A percentile compares a stretch with the other conserved stretches of the same genome.
phyloP scores from a whole-genome alignment of 139 green algal genomes.

The Desmodesmus armatus region DNA sequence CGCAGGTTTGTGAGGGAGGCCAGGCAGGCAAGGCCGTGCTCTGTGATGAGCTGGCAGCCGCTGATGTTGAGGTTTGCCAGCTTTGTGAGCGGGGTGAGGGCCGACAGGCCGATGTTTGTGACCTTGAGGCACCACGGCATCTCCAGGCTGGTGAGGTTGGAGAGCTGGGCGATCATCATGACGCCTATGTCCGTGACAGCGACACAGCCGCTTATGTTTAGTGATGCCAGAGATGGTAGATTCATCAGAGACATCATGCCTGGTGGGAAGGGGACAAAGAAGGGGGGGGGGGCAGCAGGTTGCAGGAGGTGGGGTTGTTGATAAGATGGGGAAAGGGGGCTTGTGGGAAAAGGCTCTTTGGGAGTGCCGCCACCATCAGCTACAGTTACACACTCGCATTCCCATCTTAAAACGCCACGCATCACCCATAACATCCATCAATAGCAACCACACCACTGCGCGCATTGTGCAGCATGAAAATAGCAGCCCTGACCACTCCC shows the following conservation, averaged over 20 bases:
- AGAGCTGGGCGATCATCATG: conserved; percentile 52
- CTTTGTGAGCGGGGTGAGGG: conserved; percentile 46
- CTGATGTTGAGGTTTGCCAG: conserved; percentile 61
- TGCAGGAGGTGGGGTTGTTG: too few relatives aligned
- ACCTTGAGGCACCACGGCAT: conserved; percentile 69
- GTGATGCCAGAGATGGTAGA: conserved; percentile 39
- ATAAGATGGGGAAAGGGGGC: too few relatives aligned
- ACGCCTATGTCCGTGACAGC: conserved; percentile 41
- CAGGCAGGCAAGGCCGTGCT: conserved; percentile 52
- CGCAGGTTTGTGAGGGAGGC: conserved; percentile 37
- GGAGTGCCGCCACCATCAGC: too few relatives aligned
- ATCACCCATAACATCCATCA: too few relatives aligned
- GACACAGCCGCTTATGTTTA: conserved; percentile 64
- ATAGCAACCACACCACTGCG: too few relatives aligned
- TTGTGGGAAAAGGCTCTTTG: too few relatives aligned
- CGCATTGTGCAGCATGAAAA: too few relatives aligned
- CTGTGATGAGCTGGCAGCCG: conserved; percentile 64
- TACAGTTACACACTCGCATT: too few relatives aligned
- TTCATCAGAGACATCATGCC: conserved; percentile 52
- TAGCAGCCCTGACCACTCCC: too few relatives aligned
- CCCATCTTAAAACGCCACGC: too few relatives aligned
- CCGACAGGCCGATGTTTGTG: conserved; percentile 49
- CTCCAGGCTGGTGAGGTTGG: conserved; percentile 48
- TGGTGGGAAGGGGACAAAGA: too few relatives aligned
- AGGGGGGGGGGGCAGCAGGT: too few relatives aligned